Base-by-base conservation (phyloP, 2,329 filamentous ascomycete species). In the Fusarium sp. region DNA sequence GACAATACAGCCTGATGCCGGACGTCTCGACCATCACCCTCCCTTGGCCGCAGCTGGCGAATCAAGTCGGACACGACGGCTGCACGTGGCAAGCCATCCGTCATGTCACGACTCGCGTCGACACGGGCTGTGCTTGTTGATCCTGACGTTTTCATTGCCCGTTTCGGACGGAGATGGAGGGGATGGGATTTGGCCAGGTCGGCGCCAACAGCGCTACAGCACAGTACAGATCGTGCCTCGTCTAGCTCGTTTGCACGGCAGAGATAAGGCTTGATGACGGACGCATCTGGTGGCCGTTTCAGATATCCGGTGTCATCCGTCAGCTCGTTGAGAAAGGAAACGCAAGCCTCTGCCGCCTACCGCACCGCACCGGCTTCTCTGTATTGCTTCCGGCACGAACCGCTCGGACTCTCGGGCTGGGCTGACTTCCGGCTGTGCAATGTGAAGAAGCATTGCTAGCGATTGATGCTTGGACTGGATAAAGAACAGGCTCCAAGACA, bases 101-200 rank as follows among this genome's bases (percentile, higher is more conserved):
- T 44, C 52, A 54, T 54, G 39, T 43, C 39, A 40, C 11, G 51
- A 54, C 27, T 44, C 51, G 39, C 31, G 39, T 34, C 27, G n/a
- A 37, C 28, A 23, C 50, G 43, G 60, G 15, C 55, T 51, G 28
- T 43, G 37, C 30, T 52, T 18, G 16, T 28, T 44, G 57, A 62
- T 50, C 36, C 52, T 62, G 59, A 23, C 28, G 37, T 52, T 48
- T 48, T 57, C 61, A 62, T 28, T 68, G 39, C 60, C 39, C 53
- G 12, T 56, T 70, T 46, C 37, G 50, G 66, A 51, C 56, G 31
- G 40, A 47, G 36, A 31, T 55, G 51, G 60, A 53, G 36, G 60
- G 60, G 36, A 36, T 16, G 27, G 39, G n/a, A 27, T 46, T 51
- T 51, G 8, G n/a, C 36, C 34, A 31, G 23, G 47, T 31, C 11